Evolutionary conservation across 805 yeast genomes (phyloP).

Genomic region (Candida arabinofermentans): DNA sequence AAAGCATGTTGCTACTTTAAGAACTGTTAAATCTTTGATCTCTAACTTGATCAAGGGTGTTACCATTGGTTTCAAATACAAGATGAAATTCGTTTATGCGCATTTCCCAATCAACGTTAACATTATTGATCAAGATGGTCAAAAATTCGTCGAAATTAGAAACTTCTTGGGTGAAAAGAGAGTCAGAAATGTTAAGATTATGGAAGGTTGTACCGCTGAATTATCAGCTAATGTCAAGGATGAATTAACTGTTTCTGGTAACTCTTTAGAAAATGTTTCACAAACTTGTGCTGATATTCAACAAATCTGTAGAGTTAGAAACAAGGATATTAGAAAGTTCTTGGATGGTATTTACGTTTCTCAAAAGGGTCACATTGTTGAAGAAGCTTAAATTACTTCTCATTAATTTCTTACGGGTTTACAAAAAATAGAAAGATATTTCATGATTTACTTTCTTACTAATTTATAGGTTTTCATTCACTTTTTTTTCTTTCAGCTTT

Average conservation of each 20-base stretch:
- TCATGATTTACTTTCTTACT: slow-evolving; percentile 2
- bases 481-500: slow-evolving; percentile 2
- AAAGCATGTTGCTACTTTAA: slow-evolving; percentile 99
- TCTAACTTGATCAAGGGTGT: slow-evolving; percentile 97
- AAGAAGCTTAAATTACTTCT: slow-evolving; percentile 30
- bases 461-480: neutral
- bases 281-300: slow-evolving; percentile 98
- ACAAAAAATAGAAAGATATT: neutral
- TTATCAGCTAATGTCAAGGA: slow-evolving; percentile 85
- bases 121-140: slow-evolving; percentile 74
- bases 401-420: too few species aligned
- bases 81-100: slow-evolving; percentile 99
- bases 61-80: slow-evolving; percentile 98
- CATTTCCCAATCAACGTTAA: slow-evolving; percentile 99
- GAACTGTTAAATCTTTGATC: slow-evolving; percentile 96
- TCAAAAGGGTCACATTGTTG: slow-evolving; percentile 84
- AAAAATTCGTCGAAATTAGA: slow-evolving; percentile 87
- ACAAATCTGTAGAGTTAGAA: slow-evolving; percentile 97
- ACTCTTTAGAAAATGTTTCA: slow-evolving; percentile 95
- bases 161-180: slow-evolving; percentile 99
- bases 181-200: slow-evolving; percentile 82
- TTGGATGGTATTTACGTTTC: slow-evolving; percentile 99
- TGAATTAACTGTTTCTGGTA: slow-evolving; percentile 89
- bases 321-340: slow-evolving; percentile 99
- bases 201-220: slow-evolving; percentile 86